Percentiles rank a stretch among this genome's conserved stretches.
Evolutionary conservation across 345 rosid genomes (phyloP).

Genomic region (Sapria himalayana): DNA sequence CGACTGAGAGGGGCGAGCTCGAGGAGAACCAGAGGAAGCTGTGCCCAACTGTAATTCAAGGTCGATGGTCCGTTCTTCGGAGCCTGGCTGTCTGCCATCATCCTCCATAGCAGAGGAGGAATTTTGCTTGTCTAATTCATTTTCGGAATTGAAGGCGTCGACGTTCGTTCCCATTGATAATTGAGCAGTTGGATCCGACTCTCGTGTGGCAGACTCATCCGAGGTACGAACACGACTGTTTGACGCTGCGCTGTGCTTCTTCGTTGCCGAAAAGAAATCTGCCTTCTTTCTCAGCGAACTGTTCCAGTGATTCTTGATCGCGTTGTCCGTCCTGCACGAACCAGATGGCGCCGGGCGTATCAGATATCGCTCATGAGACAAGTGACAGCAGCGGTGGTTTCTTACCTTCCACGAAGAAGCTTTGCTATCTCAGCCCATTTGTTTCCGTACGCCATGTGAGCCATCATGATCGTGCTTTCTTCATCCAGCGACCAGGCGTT

Average conservation of each 20-base stretch:
- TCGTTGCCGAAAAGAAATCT: slow-evolving; percentile 50
- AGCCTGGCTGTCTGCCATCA: slow-evolving; percentile 18
- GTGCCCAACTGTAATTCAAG: slow-evolving; percentile 15
- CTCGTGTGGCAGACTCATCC: slow-evolving; percentile 15
- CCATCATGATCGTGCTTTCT: slow-evolving; percentile 62
- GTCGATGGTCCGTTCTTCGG: slow-evolving; percentile 12
- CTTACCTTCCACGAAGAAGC: slow-evolving; percentile 97
- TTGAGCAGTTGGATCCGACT: slow-evolving; percentile 28
- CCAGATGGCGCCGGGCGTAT: not conserved
- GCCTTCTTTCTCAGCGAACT: slow-evolving; percentile 88
- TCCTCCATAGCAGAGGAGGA: slow-evolving; percentile 20
- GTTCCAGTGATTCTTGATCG: slow-evolving; percentile 97
- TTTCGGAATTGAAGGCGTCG: slow-evolving; percentile 23
- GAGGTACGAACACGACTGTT: slow-evolving; percentile 21
- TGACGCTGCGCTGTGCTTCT: slow-evolving; percentile 40
- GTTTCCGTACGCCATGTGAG: slow-evolving; percentile 61
- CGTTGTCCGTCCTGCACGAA: slow-evolving; percentile 68
- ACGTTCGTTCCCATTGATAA: slow-evolving; percentile 27
- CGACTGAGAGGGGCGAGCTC: slow-evolving; percentile 31
- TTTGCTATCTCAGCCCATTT: slow-evolving; percentile 98
- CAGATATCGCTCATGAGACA: too few relatives aligned
- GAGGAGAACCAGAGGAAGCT: slow-evolving; percentile 29
- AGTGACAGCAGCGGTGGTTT: too few relatives aligned
- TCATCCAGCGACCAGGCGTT: slow-evolving; percentile 90
- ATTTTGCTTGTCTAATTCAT: slow-evolving; percentile 23